A percentile compares a stretch with the other conserved stretches of the same genome.
Conservation (phyloP, 2,329 filamentous ascomycete species). For the Hypoxylon sp. region DNA sequence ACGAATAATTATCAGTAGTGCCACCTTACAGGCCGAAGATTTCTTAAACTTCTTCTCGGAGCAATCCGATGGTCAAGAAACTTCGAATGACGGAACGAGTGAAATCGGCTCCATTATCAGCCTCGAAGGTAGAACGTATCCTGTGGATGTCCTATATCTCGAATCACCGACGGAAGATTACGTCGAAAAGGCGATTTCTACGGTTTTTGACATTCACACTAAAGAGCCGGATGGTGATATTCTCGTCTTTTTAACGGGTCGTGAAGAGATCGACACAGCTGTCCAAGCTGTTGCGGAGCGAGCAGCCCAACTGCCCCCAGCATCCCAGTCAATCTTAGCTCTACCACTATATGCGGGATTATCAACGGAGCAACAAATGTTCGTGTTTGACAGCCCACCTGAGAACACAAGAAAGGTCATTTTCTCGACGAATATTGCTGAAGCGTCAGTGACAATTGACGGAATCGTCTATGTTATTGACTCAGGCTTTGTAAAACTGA, state of each 20-base stretch:
- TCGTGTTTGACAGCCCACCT: conserved; percentile 88
- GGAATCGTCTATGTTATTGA: conserved; percentile 94
- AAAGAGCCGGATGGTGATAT: conserved; percentile 88
- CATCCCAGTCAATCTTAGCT: conserved; percentile 73
- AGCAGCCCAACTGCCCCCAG: conserved; percentile 72
- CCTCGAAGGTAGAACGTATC: conserved; percentile 88
- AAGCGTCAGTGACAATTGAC: conserved; percentile 94
- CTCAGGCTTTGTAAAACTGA: conserved; percentile 89
- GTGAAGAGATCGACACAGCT: conserved; percentile 90
- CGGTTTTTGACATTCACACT: conserved; percentile 88
- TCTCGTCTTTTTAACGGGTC: conserved; percentile 89
- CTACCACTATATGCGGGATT: conserved; percentile 92
- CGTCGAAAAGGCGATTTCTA: conserved; percentile 83
- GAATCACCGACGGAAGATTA: conserved; percentile 87
- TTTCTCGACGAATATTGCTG: conserved; percentile 94
- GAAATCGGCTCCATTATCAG: conserved; percentile 76
- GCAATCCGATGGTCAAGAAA: conserved; percentile 57
- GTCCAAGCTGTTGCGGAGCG: conserved; percentile 85
- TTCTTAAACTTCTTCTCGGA: conserved; percentile 83
- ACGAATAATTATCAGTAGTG: conserved; percentile 91
- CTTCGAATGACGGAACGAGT: conserved; percentile 47
- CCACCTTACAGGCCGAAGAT: conserved; percentile 89
- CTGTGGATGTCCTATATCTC: conserved; percentile 88
- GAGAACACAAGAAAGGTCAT: conserved; percentile 91
- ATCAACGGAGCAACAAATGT: conserved; percentile 92